Percentiles rank a stretch among this genome's conserved stretches.
phyloP scores from a whole-genome alignment of 2,329 filamentous ascomycete species.

The Cercospora citrullina region DNA sequence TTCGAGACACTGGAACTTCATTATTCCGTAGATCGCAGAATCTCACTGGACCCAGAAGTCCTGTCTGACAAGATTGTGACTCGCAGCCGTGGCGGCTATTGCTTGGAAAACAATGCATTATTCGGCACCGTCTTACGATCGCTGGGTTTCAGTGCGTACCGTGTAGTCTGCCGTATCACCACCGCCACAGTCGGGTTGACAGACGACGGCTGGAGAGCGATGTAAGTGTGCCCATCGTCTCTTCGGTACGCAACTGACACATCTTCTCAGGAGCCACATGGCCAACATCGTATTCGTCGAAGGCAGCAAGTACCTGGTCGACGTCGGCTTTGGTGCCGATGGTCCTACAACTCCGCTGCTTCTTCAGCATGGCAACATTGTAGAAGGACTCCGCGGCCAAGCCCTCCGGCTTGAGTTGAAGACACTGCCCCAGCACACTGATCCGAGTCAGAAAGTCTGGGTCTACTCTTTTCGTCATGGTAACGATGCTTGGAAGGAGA shows the following conservation, averaged over 20 bases:
- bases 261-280: conserved; percentile 37
- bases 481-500: conserved; percentile 53
- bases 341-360: conserved; percentile 60
- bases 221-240: background rate
- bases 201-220: background rate
- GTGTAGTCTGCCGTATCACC: conserved; percentile 15
- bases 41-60: conserved; percentile 51
- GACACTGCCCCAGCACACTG: conserved; percentile 17
- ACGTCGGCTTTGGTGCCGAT: conserved; percentile 66
- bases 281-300: conserved; percentile 49
- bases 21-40: conserved; percentile 50
- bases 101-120: conserved; percentile 60
- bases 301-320: conserved; percentile 55
- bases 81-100: conserved; percentile 58
- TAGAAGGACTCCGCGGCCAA: conserved; percentile 7
- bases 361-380: conserved; percentile 49
- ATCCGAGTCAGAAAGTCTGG: conserved; percentile 43
- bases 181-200: background rate
- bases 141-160: conserved; percentile 51
- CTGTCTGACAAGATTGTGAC: conserved; percentile 55
- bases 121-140: conserved; percentile 54
- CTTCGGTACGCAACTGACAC: background rate
- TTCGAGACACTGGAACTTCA: conserved; percentile 61
- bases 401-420: conserved; percentile 24
- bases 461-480: conserved; percentile 41